Conservation (phyloP, 306 rosid genomes). For the Fragaria nilgerrensis region DNA sequence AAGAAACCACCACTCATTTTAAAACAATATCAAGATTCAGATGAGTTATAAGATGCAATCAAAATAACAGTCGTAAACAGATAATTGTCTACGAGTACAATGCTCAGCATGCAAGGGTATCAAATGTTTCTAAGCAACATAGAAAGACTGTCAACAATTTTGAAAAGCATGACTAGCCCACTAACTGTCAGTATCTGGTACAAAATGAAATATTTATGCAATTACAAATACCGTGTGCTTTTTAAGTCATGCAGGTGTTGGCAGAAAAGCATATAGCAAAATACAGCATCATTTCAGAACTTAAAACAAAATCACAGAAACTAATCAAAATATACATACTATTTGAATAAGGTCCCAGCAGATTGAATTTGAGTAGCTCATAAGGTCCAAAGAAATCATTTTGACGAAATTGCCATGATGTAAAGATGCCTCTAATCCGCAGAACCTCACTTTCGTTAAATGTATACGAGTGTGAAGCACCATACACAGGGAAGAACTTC, state of each 20-base stretch:
- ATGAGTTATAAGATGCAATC: background rate
- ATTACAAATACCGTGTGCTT: background rate
- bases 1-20: background rate
- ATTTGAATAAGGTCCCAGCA: slow-evolving; percentile 46
- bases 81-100: background rate
- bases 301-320: background rate
- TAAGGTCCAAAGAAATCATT: slow-evolving; percentile 77
- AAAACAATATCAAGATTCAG: background rate
- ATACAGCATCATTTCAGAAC: slow-evolving; percentile 7
- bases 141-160: background rate
- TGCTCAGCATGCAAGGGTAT: slow-evolving; percentile 3
- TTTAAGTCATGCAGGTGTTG: background rate
- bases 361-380: slow-evolving; percentile 72
- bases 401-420: slow-evolving; percentile 54
- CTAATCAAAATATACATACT: slow-evolving; percentile 39
- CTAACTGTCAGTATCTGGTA: background rate
- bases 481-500: slow-evolving; percentile 61
- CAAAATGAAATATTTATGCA: background rate
- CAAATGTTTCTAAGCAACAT: background rate
- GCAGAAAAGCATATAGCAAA: background rate
- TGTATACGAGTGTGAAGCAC: background rate
- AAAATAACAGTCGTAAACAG: background rate
- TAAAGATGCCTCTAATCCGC: slow-evolving; percentile 34
- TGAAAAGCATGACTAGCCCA: background rate
- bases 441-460: slow-evolving; percentile 56